Evolutionary conservation across 352 stramenopile genomes (phyloP).

Genomic region (Plasmopara halstedii): DNA sequence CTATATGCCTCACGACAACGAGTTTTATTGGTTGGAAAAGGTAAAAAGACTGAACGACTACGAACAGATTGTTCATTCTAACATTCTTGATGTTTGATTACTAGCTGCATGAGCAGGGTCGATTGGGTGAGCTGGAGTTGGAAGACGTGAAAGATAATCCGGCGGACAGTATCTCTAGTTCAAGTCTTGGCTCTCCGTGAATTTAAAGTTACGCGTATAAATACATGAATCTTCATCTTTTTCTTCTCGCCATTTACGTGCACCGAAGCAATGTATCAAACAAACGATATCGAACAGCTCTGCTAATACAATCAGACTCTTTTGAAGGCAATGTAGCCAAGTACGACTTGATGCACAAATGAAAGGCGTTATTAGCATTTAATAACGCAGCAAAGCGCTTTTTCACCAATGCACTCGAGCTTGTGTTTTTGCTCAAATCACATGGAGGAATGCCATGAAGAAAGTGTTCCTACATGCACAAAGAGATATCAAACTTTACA

Average conservation of each 20-base stretch:
- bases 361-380: constrained; percentile 9
- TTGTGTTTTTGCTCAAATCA: constrained; percentile 45
- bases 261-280: constrained; percentile 51
- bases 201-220: neutral
- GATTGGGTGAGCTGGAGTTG: constrained; percentile 32
- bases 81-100: constrained; percentile 3
- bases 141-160: constrained; percentile 27
- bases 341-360: constrained; percentile 76
- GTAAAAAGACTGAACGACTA: constrained; percentile 16
- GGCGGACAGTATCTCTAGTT: constrained; percentile 41
- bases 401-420: constrained; percentile 38
- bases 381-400: constrained; percentile 42
- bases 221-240: neutral
- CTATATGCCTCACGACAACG: constrained; percentile 64
- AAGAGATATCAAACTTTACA: neutral
- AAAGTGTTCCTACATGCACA: constrained; percentile 47
- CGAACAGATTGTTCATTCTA: neutral
- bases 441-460: constrained; percentile 62
- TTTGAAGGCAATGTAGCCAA: constrained; percentile 13
- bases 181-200: constrained; percentile 35
- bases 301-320: constrained; percentile 1
- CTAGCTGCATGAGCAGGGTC: constrained; percentile 60
- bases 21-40: constrained; percentile 88
- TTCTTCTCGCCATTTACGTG: neutral
- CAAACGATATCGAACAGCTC: constrained; percentile 50